Evolutionary conservation across 1,139 yeast species (phyloP).

Genomic region (Debaryomyces singareniensis): DNA sequence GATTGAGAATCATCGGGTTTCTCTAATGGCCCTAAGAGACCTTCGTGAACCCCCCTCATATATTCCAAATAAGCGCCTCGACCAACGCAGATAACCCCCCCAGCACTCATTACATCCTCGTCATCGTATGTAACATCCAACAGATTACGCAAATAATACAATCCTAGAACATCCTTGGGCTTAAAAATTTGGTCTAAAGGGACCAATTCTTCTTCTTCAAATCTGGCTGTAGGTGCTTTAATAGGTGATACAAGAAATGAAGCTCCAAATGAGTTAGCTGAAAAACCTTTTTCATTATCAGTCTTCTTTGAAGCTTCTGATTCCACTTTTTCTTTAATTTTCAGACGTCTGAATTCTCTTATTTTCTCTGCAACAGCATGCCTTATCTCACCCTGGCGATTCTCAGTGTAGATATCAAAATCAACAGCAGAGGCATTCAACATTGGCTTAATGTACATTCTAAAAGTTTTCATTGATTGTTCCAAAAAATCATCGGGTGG

Average conservation of each 20-base stretch:
- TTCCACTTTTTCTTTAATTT: constrained; percentile 9
- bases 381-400: constrained; percentile 87
- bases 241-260: constrained; percentile 6
- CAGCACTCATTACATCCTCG: constrained; percentile 42
- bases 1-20: constrained; percentile 38
- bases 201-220: constrained; percentile 15
- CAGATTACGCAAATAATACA: constrained; percentile 36
- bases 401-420: constrained; percentile 66
- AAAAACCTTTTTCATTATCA: constrained; percentile 11
- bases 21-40: constrained; percentile 85
- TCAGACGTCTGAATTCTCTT: constrained; percentile 55
- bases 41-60: constrained; percentile 86
- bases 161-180: constrained; percentile 54
- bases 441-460: constrained; percentile 80
- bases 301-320: constrained; percentile 15
- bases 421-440: constrained; percentile 84
- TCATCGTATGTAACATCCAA: constrained; percentile 42
- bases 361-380: constrained; percentile 76
- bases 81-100: constrained; percentile 90
- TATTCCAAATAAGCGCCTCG: constrained; percentile 96
- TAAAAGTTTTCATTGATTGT: constrained; percentile 65
- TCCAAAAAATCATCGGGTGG: constrained; percentile 93
- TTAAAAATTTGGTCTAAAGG: constrained; percentile 35
- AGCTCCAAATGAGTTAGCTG: constrained; percentile 7
- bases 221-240: constrained; percentile 3